Evolutionary conservation across 371 early-diverging fungal genomes (phyloP), one percentile per base, ranked within the genome.

Genomic region (Astathelohania contejeani): DNA sequence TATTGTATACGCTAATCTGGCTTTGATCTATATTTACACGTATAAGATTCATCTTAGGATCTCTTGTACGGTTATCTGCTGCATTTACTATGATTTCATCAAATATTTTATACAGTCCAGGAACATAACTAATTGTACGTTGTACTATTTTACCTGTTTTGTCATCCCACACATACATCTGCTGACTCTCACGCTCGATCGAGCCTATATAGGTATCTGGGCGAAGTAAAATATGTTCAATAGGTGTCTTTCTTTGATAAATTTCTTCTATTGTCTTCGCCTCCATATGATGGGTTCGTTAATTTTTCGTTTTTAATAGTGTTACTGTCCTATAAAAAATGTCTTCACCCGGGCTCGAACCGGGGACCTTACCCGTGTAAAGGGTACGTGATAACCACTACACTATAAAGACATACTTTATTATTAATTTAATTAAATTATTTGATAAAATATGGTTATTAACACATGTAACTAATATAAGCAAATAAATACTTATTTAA

Each of bases 141-240:
- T 76, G 65, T 2, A 77, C 79, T 70, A 97, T 83, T 57, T 38
- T 77, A 72, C 1, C 40, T 20, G 7, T 49, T 12, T 53, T 43
- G 14, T 68, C 70, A 61, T 84, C 79, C 62, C 79, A 82, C 0
- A 90, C 78, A 87, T 91, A 96, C 80, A 93, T 82, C 35, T 78
- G 73, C 46, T 81, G 79, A 22, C 80, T 79, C 47, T 83, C 82
- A 37, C 79, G 75, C 72, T 98, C 93, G 24, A 85, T 81, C 0
- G 93, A 88, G 2, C 99, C 97, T 69, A 98, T 90, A 72, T 98
- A 98, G 1, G 94, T 90, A 69, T 98, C 99, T 0, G 96, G 96
- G 32, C 95, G 83, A 32, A 93, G 76, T 37, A 98, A 73, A 46
- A 98, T 90, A 66, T 98, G 99, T 73, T 98, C 99, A 16, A 94